Percentiles rank a stretch among this genome's conserved stretches.
phyloP scores from a whole-genome alignment of 768 basidiomycete species.

The Clathrus columnatus region DNA sequence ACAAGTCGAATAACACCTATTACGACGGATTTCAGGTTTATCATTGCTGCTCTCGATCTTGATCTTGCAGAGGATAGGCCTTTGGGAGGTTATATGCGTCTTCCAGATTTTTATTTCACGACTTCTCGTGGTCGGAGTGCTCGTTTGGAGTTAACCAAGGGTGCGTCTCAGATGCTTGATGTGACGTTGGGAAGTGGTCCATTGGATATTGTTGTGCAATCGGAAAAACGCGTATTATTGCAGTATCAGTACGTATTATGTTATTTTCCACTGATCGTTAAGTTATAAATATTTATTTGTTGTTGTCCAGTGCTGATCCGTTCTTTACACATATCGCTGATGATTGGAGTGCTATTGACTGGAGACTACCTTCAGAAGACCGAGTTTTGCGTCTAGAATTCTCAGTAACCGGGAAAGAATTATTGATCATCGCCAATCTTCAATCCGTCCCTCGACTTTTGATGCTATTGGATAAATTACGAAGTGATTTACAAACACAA shows the following conservation, averaged over 20 bases:
- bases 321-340: conserved; percentile 66
- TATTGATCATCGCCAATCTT: conserved; percentile 59
- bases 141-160: conserved; percentile 16
- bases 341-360: conserved; percentile 61
- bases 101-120: conserved; percentile 68
- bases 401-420: conserved; percentile 58
- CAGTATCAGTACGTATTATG: conserved; percentile 55
- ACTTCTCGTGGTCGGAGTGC: conserved; percentile 53
- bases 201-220: conserved; percentile 56
- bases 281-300: background rate
- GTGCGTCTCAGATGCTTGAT: conserved; percentile 51
- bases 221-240: conserved; percentile 66
- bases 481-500: conserved; percentile 62
- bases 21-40: conserved; percentile 52
- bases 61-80: conserved; percentile 39
- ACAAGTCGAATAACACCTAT: conserved; percentile 57
- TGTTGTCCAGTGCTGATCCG: conserved; percentile 58
- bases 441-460: conserved; percentile 72
- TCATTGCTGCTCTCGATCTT: conserved; percentile 45
- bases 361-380: conserved; percentile 32
- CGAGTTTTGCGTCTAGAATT: conserved; percentile 67
- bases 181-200: conserved; percentile 67
- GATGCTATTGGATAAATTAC: conserved; percentile 66
- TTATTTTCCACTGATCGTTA: background rate
- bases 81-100: conserved; percentile 54